Conservation (phyloP, 495 filamentous ascomycete species). For the Aspergillus saccharolyticus region DNA sequence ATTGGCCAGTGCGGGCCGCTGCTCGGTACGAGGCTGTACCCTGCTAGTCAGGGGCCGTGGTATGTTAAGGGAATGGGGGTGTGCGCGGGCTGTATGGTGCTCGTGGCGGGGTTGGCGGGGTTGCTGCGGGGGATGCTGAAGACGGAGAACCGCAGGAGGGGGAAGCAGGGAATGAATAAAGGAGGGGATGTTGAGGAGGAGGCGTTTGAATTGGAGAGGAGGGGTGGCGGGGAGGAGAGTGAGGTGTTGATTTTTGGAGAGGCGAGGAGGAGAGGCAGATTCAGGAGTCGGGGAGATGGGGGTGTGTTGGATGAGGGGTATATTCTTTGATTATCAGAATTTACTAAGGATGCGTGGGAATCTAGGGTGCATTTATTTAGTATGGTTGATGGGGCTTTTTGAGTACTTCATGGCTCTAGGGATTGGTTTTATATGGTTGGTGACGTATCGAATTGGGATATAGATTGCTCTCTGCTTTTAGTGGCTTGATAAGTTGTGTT, state of each 20-base stretch:
- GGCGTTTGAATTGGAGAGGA: constrained; percentile 23
- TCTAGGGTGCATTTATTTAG: no score
- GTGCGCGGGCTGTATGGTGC: constrained; percentile 55
- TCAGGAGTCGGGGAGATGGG: constrained; percentile 22
- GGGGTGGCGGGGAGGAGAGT: constrained; percentile 24
- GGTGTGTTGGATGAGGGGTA: not conserved
- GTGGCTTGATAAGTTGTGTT: no score
- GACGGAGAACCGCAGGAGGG: constrained; percentile 36
- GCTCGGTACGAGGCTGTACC: constrained; percentile 57
- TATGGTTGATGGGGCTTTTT: no score
- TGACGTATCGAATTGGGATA: no score
- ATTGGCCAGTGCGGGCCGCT: constrained; percentile 61
- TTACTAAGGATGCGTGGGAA: no score
- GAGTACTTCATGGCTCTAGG: no score
- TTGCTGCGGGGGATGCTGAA: constrained; percentile 43
- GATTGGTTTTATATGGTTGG: not conserved
- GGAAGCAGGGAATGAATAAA: not conserved
- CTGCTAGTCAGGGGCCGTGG: constrained; percentile 50
- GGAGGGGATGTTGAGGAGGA: constrained; percentile 13
- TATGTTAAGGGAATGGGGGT: constrained; percentile 55
- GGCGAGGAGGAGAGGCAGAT: constrained; percentile 32
- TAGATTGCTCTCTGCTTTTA: no score
- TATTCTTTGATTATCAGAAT: not conserved
- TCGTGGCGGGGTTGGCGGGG: constrained; percentile 43
- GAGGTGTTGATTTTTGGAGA: constrained; percentile 35